Conservation (phyloP, 108 stramenopile genomes). For the Cyclostephanos tholiformis region DNA sequence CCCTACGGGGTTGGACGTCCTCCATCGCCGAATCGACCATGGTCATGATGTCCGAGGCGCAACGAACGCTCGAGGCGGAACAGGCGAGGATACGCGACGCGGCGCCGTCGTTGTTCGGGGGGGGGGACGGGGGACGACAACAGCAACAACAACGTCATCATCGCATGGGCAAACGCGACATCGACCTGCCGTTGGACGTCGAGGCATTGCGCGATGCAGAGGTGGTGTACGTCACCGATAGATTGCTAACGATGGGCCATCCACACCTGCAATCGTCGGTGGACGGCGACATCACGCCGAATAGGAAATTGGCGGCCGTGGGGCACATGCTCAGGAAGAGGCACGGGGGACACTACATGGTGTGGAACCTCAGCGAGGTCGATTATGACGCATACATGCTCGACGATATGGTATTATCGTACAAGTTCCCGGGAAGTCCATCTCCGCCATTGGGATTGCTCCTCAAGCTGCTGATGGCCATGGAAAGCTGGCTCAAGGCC, state of each 20-base stretch:
- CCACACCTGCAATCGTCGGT: conserved; percentile 64
- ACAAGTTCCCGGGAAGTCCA: conserved; percentile 93
- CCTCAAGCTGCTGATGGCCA: conserved; percentile 83
- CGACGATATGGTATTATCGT: conserved; percentile 90
- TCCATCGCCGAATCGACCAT: too few species aligned
- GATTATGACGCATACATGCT: conserved; percentile 84
- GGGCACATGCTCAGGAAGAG: conserved; percentile 74
- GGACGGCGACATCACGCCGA: conserved; percentile 66
- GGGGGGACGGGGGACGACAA: not conserved
- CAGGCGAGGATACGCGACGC: conserved; percentile 34
- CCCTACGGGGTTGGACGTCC: too few species aligned
- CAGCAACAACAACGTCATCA: too few species aligned
- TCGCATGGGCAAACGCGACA: conserved; percentile 54
- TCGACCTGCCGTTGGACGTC: conserved; percentile 64
- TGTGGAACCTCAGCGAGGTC: conserved; percentile 96
- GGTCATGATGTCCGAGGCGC: too few species aligned
- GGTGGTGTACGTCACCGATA: conserved; percentile 86
- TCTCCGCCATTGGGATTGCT: conserved; percentile 93
- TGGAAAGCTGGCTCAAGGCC: conserved; percentile 95
- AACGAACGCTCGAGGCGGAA: conserved; percentile 38
- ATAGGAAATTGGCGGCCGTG: conserved; percentile 77
- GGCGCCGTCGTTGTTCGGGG: conserved; percentile 29
- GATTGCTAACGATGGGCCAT: conserved; percentile 78
- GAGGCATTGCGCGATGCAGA: conserved; percentile 78
- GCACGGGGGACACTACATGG: conserved; percentile 84